A percentile compares a stretch with the other conserved stretches of the same genome.
These are phyloP conservation scores for Aspergillus neoniger DNA, from an alignment of 2,329 filamentous ascomycete species.

Conservation along the genomic window DNA sequence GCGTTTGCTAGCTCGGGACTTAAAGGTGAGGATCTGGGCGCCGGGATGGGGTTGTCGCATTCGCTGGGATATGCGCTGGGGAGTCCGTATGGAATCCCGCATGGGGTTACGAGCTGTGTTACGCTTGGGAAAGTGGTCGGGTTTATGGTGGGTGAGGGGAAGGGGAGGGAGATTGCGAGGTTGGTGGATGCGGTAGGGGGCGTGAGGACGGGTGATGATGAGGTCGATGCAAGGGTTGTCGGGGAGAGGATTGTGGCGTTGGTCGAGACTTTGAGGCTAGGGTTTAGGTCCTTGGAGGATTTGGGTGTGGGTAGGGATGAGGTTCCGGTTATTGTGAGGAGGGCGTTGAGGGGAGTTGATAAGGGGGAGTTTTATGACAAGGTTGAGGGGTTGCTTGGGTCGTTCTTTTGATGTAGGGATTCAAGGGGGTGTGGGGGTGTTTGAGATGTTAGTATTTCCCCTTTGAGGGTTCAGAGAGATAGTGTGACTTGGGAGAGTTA, in stretches of 20 bases:
- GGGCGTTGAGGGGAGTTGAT: background rate
- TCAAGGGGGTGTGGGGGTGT: no score
- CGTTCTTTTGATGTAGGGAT: background rate
- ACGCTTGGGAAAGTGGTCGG: conserved; percentile 9
- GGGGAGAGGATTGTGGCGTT: conserved; percentile 3
- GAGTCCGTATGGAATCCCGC: conserved; percentile 7
- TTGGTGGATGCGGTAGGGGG: background rate
- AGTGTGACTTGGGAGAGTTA: no score
- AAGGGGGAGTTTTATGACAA: background rate
- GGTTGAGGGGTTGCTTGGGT: background rate
- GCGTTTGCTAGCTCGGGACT: conserved; percentile 8
- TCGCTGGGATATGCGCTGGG: conserved; percentile 8
- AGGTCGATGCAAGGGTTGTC: conserved; percentile 2
- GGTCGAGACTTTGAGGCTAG: background rate
- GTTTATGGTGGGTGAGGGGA: background rate
- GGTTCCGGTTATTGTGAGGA: background rate
- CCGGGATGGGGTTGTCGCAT: conserved; percentile 4
- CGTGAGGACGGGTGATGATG: background rate
- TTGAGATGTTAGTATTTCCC: background rate
- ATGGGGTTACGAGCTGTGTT: conserved; percentile 12
- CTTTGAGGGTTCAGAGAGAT: no score
- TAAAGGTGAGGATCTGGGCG: background rate
- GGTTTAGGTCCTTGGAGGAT: background rate
- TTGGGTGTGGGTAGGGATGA: background rate
- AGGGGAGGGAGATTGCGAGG: background rate